Conservation (phyloP, 2,329 filamentous ascomycete species). For the Stemphylium beticola region DNA sequence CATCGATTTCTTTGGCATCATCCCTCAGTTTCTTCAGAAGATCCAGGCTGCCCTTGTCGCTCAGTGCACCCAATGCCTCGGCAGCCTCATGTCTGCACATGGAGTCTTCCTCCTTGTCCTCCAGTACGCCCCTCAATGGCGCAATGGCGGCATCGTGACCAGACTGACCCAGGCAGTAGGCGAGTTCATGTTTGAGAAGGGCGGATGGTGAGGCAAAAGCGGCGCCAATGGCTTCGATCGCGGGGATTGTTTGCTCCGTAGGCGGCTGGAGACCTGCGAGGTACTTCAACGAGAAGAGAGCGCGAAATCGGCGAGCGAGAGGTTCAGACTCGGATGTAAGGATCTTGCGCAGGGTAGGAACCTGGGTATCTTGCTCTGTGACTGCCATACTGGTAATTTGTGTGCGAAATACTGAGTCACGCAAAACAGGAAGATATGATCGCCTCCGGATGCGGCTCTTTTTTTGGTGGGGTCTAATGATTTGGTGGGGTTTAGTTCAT, state of each 20-base stretch:
- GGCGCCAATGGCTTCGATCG: conserved; percentile 83
- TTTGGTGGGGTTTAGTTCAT: conserved; percentile 31
- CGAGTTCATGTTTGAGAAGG: conserved; percentile 92
- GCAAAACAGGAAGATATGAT: neutral
- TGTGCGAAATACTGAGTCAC: neutral
- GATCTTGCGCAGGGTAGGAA: conserved; percentile 72
- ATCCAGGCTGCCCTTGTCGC: conserved; percentile 73
- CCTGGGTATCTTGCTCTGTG: conserved; percentile 52
- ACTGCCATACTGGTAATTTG: conserved; percentile 32
- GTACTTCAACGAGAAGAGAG: conserved; percentile 97
- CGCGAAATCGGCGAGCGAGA: conserved; percentile 89
- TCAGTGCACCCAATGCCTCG: conserved; percentile 89
- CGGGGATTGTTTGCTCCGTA: conserved; percentile 64
- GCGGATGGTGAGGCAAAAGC: conserved; percentile 85
- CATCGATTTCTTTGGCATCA: conserved; percentile 74
- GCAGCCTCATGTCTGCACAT: conserved; percentile 98
- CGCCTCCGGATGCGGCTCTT: conserved; percentile 21
- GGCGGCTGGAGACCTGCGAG: conserved; percentile 72
- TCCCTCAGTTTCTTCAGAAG: conserved; percentile 77
- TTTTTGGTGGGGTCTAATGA: conserved; percentile 34
- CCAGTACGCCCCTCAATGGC: conserved; percentile 74
- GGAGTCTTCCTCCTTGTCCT: conserved; percentile 80
- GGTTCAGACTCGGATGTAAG: conserved; percentile 81
- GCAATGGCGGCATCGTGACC: conserved; percentile 76
- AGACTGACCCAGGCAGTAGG: conserved; percentile 95